Base-by-base conservation (phyloP, 2,329 filamentous ascomycete genomes). In the Venturia oleaginea region DNA sequence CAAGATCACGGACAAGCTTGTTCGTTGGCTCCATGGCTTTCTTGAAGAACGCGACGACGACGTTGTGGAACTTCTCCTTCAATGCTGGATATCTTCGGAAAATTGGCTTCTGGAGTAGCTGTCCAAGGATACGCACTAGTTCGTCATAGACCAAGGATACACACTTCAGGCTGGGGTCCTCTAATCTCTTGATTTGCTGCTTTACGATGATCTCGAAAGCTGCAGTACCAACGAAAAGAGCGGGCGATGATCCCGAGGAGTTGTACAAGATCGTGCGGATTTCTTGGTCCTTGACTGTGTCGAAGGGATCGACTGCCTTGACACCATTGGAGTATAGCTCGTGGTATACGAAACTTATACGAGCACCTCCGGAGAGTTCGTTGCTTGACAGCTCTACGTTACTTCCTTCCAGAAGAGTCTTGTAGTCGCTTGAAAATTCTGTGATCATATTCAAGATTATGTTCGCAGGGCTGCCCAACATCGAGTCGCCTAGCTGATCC, bases 161-260 rank as follows among this genome's bases (percentile, higher is more conserved):
- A 82, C 94, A 99, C 82, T 97, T 99, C 76, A 97, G 79, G 75
- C 92, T 96, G 46, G 94, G 95, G 67, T 99, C 94, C 77, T 99
- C 94, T 62, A 99, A 78, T 65, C 94, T 86, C 84, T 91, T 95
- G 78, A 99, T 99, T 76, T 99, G 92, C 76, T 97, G 91, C 83
- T 97, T 99, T 69, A 97, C 93, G 70, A 99, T 97, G 69, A 97
- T 82, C 77, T 99, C 94, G 71, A 99, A 99, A n/a, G 94, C 94
- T 7, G 91, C 95, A 8, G 94, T 97, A 64, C 94, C 94, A 37
- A 99, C 94, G 73, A 99, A 99, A 8, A 99, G 85, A 1, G 94
- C 93, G 0, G 94, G 94, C 1, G 93, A 96, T 37, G 94, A 94
- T 74, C 94, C 94, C n/a, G 94, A 97, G 30, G 94, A 97, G 84